phyloP scores from a whole-genome alignment of 2,329 filamentous ascomycete genomes.

The Fusarium pininemorale region DNA sequence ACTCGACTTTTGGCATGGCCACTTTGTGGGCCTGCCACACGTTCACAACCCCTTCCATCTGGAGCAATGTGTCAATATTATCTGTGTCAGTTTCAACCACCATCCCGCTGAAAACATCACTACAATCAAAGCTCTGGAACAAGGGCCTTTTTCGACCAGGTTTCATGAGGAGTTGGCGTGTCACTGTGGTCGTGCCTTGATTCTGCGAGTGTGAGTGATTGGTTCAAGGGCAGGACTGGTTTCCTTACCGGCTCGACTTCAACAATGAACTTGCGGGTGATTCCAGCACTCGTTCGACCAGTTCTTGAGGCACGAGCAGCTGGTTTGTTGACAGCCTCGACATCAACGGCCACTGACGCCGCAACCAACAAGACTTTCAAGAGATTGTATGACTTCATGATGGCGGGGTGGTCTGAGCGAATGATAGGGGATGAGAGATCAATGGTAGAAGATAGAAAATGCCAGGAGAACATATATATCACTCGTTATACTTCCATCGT shows the following conservation, averaged over 20 bases:
- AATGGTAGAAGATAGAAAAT: background rate
- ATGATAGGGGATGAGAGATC: background rate
- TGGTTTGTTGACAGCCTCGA: background rate
- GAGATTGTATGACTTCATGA: slow-evolving; percentile 31
- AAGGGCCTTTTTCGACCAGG: slow-evolving; percentile 19
- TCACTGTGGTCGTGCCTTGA: slow-evolving; percentile 22
- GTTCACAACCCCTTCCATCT: slow-evolving; percentile 48
- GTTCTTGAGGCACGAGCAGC: background rate
- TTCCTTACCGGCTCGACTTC: slow-evolving; percentile 40
- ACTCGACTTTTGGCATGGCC: slow-evolving; percentile 30
- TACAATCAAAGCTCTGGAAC: slow-evolving; percentile 47
- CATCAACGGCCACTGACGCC: slow-evolving; percentile 10
- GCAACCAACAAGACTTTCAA: slow-evolving; percentile 21
- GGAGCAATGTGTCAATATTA: slow-evolving; percentile 46
- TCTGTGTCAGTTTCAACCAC: slow-evolving; percentile 46
- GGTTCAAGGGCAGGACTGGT: background rate
- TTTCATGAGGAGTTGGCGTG: slow-evolving; percentile 36
- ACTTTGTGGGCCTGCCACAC: slow-evolving; percentile 49
- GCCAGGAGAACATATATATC: slow-evolving; percentile 6
- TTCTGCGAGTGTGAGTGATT: slow-evolving; percentile 29
- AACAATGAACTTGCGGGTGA: slow-evolving; percentile 39
- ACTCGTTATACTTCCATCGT: background rate
- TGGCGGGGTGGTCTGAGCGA: background rate
- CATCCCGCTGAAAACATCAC: slow-evolving; percentile 49
- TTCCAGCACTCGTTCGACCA: slow-evolving; percentile 3